phyloP scores from a whole-genome alignment of 345 rosid species.

The Sonneratia alba region DNA sequence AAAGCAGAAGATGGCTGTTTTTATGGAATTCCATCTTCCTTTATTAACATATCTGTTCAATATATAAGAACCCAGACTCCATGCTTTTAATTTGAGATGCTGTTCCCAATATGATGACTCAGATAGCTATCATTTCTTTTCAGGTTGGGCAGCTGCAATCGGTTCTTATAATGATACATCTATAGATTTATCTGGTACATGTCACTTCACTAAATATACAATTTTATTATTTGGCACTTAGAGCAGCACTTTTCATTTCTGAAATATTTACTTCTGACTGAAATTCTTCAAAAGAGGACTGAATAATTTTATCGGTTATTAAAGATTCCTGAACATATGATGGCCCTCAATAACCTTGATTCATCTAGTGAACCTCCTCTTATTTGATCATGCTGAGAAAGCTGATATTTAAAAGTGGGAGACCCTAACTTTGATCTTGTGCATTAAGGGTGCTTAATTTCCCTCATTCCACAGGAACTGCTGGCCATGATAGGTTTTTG shows the following conservation, averaged over 20 bases:
- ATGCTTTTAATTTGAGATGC: neutral
- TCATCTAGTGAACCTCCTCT: neutral
- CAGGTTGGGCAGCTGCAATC: conserved; percentile 72
- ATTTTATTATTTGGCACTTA: neutral
- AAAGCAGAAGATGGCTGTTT: neutral
- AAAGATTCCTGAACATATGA: neutral
- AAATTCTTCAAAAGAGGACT: neutral
- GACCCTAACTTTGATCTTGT: neutral
- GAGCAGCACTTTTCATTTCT: no score
- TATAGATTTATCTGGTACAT: conserved; percentile 62
- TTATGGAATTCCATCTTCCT: neutral
- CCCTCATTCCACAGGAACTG: neutral
- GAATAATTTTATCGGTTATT: neutral
- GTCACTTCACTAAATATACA: conserved; percentile 18
- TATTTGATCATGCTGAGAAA: neutral
- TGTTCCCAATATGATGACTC: neutral
- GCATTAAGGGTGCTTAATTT: neutral
- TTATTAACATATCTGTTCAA: neutral
- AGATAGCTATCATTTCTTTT: conserved; percentile 7
- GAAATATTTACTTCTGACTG: neutral
- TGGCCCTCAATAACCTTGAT: neutral
- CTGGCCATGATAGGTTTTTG: neutral
- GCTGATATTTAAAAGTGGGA: neutral
- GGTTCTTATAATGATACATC: conserved; percentile 37
- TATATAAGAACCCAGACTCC: neutral